Conservation (phyloP, 495 filamentous ascomycete species). For the Aspergillus affinis region DNA sequence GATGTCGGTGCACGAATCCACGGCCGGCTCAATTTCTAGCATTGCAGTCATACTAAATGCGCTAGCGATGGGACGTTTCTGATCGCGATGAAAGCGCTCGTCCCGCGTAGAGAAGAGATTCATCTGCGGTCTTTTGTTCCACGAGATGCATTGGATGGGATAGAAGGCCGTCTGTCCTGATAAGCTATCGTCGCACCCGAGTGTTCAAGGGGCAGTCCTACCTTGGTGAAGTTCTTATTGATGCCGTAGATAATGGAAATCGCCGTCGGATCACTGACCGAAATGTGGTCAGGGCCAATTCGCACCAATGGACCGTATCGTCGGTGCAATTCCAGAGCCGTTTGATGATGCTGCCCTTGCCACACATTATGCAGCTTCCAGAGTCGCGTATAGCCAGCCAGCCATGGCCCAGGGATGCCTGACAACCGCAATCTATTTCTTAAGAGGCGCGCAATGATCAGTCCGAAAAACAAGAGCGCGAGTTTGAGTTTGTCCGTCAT, state of each 20-base stretch:
- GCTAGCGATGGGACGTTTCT: conserved; percentile 32
- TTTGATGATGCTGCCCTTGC: conserved; percentile 33
- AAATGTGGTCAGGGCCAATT: conserved; percentile 39
- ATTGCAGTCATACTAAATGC: conserved; percentile 35
- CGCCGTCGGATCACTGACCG: conserved; percentile 35
- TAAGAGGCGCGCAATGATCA: conserved; percentile 9
- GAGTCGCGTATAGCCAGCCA: conserved; percentile 34
- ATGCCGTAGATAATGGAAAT: conserved; percentile 41
- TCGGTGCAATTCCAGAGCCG: conserved; percentile 33
- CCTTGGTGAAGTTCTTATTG: conserved; percentile 39
- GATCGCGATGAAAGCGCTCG: conserved; percentile 25
- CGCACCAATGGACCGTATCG: conserved; percentile 42
- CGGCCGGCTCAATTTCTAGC: conserved; percentile 30
- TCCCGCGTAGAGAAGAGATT: conserved; percentile 36
- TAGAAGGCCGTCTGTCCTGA: conserved; percentile 41
- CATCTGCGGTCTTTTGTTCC: conserved; percentile 32
- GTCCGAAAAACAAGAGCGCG: neutral
- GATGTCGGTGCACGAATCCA: conserved; percentile 34
- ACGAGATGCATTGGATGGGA: conserved; percentile 34
- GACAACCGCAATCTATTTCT: conserved; percentile 17
- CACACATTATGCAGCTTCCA: conserved; percentile 38
- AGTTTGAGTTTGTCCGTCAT: neutral
- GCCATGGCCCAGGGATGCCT: conserved; percentile 35
- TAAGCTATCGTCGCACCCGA: neutral
- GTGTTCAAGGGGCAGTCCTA: conserved; percentile 10